Evolutionary conservation across 2,329 filamentous ascomycete genomes (phyloP), one percentile per base, ranked within the genome.

Genomic region (Pyrenophora graminea): DNA sequence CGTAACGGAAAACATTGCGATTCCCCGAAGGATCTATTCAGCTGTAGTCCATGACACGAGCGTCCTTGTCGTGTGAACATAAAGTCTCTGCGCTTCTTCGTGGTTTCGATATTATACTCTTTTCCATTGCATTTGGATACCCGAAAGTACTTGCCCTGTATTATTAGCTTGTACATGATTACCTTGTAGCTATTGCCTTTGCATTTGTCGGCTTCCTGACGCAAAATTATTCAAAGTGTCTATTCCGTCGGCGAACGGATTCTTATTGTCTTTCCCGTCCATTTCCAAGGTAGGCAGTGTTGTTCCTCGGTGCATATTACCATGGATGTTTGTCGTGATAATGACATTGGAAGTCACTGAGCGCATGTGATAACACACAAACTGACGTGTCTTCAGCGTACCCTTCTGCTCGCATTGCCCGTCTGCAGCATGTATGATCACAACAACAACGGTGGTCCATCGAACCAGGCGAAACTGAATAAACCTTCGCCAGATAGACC

Each of bases 401-500:
- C 18, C 5, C 19, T 33, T 32, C 6, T 17, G 8, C 27, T 18
- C 15, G 18, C 23, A n/a, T 13, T 39, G 19, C 15, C 4, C 23
- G 9, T 32, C 31, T 39, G 8, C 37, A 43, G 3, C 9, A 54
- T 54, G 51, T 38, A 43, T 27, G 23, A 40, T 27, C 51, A 19
- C 17, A 32, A 45, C 6, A 42, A 39, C 10, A 21, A 31, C 23
- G 45, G 33, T 25, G 15, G 31, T 7, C 25, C 19, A 4, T 30
- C 12, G 3, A 40, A 38, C 4, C 46, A 45, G 18, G 10, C 25
- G 7, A 18, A 23, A 25, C 25, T 40, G 3, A 32, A 36, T 19
- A 43, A 7, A 1, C 21, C 7, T 2, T 43, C 41, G 19, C 21
- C 25, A 6, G 19, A 50, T 6, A 53, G 51, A 36, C 61, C 61